A percentile compares a stretch with the other conserved stretches of the same genome.
Conservation (phyloP, 108 stramenopile species). For the Cyclotella sp. region DNA sequence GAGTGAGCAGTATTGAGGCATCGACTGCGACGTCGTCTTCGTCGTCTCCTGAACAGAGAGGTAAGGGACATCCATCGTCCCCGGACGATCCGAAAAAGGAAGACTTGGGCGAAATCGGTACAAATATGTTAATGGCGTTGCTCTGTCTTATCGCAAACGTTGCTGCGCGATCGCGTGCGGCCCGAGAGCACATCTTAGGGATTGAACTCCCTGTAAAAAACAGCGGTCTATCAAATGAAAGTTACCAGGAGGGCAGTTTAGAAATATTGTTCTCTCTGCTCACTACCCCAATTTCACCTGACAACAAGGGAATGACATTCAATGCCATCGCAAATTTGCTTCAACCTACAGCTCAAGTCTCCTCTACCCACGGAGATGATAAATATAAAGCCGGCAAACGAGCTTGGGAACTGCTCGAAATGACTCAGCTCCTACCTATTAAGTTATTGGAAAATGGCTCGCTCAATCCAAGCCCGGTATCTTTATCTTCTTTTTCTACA, state of each 20-base stretch:
- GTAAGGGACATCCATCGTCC: conserved; percentile 22
- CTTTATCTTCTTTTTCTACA: conserved; percentile 12
- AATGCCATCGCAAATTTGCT: conserved; percentile 77
- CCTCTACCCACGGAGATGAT: conserved; percentile 3
- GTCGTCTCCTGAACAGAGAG: conserved; percentile 33
- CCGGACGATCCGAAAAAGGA: conserved; percentile 46
- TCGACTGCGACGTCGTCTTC: conserved; percentile 20
- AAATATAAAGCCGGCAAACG: conserved; percentile 44
- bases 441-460: conserved; percentile 60
- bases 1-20: conserved; percentile 47
- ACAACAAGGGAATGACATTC: conserved; percentile 69
- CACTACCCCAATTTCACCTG: conserved; percentile 61
- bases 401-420: conserved; percentile 80
- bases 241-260: conserved; percentile 61
- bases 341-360: conserved; percentile 23
- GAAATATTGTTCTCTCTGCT: conserved; percentile 74
- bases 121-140: conserved; percentile 46
- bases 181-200: conserved; percentile 58
- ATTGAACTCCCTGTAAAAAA: conserved; percentile 54
- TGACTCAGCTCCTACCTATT: conserved; percentile 77
- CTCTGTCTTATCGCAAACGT: conserved; percentile 72
- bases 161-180: conserved; percentile 50
- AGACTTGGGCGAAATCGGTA: conserved; percentile 68
- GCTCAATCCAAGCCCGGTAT: conserved; percentile 33
- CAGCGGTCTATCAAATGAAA: conserved; percentile 10